Conservation (phyloP, 805 yeast genomes). For the Candida sanyiensis region DNA sequence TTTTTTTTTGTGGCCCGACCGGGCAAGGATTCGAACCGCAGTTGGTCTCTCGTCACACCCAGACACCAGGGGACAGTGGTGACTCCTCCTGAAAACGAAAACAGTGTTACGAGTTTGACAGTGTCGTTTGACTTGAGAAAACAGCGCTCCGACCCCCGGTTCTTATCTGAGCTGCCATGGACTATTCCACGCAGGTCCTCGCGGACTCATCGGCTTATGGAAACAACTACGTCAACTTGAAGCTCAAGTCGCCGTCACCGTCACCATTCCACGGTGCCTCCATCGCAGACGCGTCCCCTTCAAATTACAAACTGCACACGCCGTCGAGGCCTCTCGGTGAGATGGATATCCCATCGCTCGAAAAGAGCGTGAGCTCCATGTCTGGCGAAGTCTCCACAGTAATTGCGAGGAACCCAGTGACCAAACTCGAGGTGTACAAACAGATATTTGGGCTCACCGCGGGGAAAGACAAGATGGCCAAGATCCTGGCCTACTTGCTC, state of each 20-base stretch:
- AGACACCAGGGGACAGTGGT: too few relatives aligned
- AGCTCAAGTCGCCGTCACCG: constrained; percentile 23
- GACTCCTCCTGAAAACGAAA: too few relatives aligned
- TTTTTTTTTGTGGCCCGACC: too few relatives aligned
- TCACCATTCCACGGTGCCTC: constrained; percentile 11
- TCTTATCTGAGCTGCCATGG: constrained; percentile 11
- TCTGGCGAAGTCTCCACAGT: constrained; percentile 1
- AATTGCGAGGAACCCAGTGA: not conserved
- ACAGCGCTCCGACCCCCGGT: too few relatives aligned
- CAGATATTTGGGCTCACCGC: constrained; percentile 47
- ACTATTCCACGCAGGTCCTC: constrained; percentile 17
- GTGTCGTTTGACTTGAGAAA: too few relatives aligned
- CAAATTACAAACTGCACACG: not conserved
- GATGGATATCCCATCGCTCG: not conserved
- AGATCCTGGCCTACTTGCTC: constrained; percentile 52
- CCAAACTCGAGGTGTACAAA: constrained; percentile 40
- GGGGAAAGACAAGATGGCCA: constrained; percentile 71
- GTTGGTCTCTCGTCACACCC: too few relatives aligned
- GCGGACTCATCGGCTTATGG: constrained; percentile 20
- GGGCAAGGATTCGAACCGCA: too few relatives aligned
- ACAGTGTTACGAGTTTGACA: too few relatives aligned
- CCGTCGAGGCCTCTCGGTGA: constrained; percentile 1
- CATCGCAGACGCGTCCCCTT: not conserved
- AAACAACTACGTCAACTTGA: constrained; percentile 16
- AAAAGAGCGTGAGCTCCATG: not conserved